Evolutionary conservation across 352 stramenopile species (phyloP).

Genomic region (Phytophthora ohioensis): DNA sequence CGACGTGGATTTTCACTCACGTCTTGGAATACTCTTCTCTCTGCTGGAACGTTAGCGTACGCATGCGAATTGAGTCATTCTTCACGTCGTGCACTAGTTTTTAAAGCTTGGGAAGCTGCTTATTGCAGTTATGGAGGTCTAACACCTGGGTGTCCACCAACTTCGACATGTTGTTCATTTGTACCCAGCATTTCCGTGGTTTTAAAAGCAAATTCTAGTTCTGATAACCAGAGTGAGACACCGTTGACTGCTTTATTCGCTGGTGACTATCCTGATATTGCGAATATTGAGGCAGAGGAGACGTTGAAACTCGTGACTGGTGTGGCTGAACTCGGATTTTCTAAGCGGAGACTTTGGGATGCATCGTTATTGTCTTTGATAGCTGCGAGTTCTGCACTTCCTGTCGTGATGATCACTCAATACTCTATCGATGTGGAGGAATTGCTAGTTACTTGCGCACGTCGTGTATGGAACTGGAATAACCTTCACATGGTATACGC

Average conservation of each 20-base stretch:
- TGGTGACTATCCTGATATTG: constrained; percentile 17
- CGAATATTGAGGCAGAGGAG: constrained; percentile 7
- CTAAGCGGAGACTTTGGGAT: constrained; percentile 53
- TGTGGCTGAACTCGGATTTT: constrained; percentile 48
- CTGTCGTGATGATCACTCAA: constrained; percentile 53
- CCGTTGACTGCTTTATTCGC: constrained; percentile 25
- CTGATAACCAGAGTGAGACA: constrained; percentile 11
- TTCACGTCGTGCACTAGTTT: constrained; percentile 16
- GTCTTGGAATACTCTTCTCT: constrained; percentile 67
- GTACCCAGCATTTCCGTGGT: constrained; percentile 35
- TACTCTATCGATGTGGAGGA: constrained; percentile 53
- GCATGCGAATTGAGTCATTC: constrained; percentile 22
- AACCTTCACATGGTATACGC: constrained; percentile 55
- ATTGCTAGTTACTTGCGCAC: constrained; percentile 51
- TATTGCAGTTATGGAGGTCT: constrained; percentile 33
- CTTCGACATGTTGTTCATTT: constrained; percentile 31
- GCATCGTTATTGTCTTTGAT: constrained; percentile 46
- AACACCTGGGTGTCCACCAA: constrained; percentile 33
- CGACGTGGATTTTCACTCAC: constrained; percentile 39
- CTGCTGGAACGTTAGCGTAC: constrained; percentile 54
- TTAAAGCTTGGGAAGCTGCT: constrained; percentile 32
- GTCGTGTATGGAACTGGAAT: constrained; percentile 52
- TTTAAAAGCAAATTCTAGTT: constrained; percentile 10
- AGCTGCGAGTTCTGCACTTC: constrained; percentile 32
- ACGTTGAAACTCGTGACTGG: constrained; percentile 23